Evolutionary conservation across 371 early-diverging fungal genomes (phyloP), one percentile per base, ranked within the genome.

Genomic region (Umbelopsis sp.): DNA sequence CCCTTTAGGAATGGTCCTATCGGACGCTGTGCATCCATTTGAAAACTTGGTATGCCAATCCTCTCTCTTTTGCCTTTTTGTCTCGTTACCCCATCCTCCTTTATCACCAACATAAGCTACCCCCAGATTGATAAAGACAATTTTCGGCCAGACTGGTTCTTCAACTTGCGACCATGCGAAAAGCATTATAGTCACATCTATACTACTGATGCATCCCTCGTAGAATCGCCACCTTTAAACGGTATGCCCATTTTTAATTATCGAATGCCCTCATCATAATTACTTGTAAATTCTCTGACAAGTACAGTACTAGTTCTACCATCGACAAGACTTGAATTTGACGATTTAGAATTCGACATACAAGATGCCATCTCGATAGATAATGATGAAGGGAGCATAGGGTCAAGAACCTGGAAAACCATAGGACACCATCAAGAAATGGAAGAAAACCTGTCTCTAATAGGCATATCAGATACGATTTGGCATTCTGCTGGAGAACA

Each of bases 11-110:
- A 9, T 35, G 18, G 14, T 35, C 1, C 9, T 8, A 32, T 29
- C n/a, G 12, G 35, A 37, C 8, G 11, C 12, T 35, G 57, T 29
- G 12, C 57, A 57, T 35, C 35, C 57, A 5, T 57, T 57, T 29
- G 57, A 57, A n/a, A 57, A 57, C 18, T 10, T 57, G 57, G 57
- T 57, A 57, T 14, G 35, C 57, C 1, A 29, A 29, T 29, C 29
- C 29, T 4, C 4, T 4, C 29, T 29, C 4, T 29, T 29, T 29
- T 29, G 1, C 4, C 3, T 29, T 29, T 29, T 29, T 29, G 29
- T 29, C 29, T 29, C 29, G 32, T 18, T 6, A 12, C 10, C 35
- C 29, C 0, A 18, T 57, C 29, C 3, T 29, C 29, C 4, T 29
- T 29, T 29, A 29, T 35, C 4, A 35, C 18, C 18, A 32, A 29